Conservation (phyloP, 495 filamentous ascomycete genomes). For the Evernia prunastri region DNA sequence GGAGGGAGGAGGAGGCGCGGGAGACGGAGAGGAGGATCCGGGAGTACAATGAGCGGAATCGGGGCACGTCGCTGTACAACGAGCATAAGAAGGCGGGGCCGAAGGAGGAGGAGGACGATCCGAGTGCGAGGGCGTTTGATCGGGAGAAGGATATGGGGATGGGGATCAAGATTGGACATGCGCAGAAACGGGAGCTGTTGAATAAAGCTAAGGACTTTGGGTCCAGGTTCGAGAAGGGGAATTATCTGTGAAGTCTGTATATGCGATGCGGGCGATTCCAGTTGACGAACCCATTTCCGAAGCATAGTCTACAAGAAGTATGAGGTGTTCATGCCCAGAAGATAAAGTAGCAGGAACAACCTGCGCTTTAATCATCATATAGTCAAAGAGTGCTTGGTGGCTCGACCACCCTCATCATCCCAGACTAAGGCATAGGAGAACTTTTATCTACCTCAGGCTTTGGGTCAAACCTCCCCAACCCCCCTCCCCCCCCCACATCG, state of each 20-base stretch:
- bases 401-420: no score
- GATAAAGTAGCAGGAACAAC: no score
- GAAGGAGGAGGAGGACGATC: conserved; percentile 76
- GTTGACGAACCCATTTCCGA: not conserved
- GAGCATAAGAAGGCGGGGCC: conserved; percentile 16
- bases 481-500: no score
- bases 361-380: no score
- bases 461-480: not conserved
- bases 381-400: no score
- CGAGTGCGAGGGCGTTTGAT: conserved; percentile 82
- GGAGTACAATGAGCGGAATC: conserved; percentile 47
- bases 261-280: not conserved
- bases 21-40: conserved; percentile 48
- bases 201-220: conserved; percentile 77
- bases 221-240: conserved; percentile 73
- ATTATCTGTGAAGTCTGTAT: conserved; percentile 48
- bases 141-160: conserved; percentile 89
- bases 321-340: not conserved
- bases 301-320: not conserved
- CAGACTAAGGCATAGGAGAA: not conserved
- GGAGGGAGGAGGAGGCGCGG: conserved; percentile 37
- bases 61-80: conserved; percentile 15
- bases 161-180: conserved; percentile 62
- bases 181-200: conserved; percentile 72
- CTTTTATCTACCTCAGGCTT: not conserved